Conservation (phyloP, 1,284 basidiomycete genomes). For the Amylostereum areolatum region DNA sequence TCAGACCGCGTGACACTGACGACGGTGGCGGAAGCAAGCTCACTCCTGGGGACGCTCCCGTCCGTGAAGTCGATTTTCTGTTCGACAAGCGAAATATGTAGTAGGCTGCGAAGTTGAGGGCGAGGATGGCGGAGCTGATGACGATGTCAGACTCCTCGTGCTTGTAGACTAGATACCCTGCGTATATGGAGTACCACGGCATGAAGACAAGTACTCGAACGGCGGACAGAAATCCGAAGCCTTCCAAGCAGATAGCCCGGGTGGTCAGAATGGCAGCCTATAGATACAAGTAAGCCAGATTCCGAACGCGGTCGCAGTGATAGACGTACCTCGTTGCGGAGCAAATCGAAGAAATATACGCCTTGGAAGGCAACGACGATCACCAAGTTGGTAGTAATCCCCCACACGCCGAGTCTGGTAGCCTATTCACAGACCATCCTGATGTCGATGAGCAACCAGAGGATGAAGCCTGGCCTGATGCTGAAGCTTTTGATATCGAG, state of each 20-base stretch:
- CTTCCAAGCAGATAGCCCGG: conserved; percentile 98
- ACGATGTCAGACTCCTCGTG: conserved; percentile 74
- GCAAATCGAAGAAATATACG: conserved; percentile 82
- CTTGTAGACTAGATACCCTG: conserved; percentile 88
- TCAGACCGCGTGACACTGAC: neutral
- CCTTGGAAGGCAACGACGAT: conserved; percentile 84
- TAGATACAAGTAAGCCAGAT: neutral
- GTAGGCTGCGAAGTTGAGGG: conserved; percentile 74
- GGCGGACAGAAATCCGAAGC: conserved; percentile 97
- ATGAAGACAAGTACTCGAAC: conserved; percentile 94
- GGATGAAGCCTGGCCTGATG: conserved; percentile 92
- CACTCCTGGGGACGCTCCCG: conserved; percentile 90
- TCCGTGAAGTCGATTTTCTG: conserved; percentile 95
- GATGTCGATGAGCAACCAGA: conserved; percentile 91
- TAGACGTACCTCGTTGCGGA: conserved; percentile 79
- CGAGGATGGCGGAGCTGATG: conserved; percentile 57
- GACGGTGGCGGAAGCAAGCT: conserved; percentile 12
- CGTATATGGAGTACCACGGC: conserved; percentile 92
- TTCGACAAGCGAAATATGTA: conserved; percentile 91
- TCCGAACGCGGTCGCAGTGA: conserved; percentile 3
- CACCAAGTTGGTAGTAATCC: conserved; percentile 84
- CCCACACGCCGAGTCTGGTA: conserved; percentile 66
- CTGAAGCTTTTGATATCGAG: conserved; percentile 99
- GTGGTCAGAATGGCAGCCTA: conserved; percentile 86
- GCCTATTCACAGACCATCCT: conserved; percentile 92